Evolutionary conservation across 169 alveolate genomes (phyloP), one percentile per base, ranked within the genome.

Genomic region (Plasmodium relictum): DNA sequence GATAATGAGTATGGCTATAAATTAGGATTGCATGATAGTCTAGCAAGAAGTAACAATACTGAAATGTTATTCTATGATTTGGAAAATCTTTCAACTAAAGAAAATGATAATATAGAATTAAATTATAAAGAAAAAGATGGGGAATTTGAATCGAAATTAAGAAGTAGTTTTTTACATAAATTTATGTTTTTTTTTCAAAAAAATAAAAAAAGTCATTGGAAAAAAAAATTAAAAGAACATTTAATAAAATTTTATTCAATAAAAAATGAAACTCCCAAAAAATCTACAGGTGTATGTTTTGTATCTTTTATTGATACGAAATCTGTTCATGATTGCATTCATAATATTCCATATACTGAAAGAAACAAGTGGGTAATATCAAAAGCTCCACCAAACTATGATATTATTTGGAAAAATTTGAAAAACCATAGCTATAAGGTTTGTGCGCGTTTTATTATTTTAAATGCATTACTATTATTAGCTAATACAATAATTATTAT

Each of bases 261-360:
- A 7, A 54, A 68, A 80, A 80, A 80, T 80, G 90, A 80, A 65
- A 80, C 90, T 7, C 90, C 90, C 3, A 80, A 80, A 52, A 80
- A 80, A 56, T 80, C 90, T 24, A 80, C 90, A 37, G 90, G 90
- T 6, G 90, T 80, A 0, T 80, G 90, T 44, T 80, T 80, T 70
- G 90, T 80, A 3, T 80, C 90, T 4, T 80, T 80, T 80, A 80
- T 80, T 24, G 90, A 80, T 9, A 80, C 90, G 2, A 80, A 80
- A 41, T 80, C 90, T 0, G 90, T 80, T 5, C 90, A 80, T 80
- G 90, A 80, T 58, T 80, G 90, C 24, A 80, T 80, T 52, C 90
- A 80, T 52, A 80, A 80, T 24, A 80, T 80, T 16, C 90, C 90
- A 24, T 80, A 52, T 18, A 80, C 78, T 8, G 83, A 68, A 66